Percentiles rank a stretch among this genome's conserved stretches.
phyloP scores from a whole-genome alignment of 345 rosid species.

The Carallia pectinifolia region DNA sequence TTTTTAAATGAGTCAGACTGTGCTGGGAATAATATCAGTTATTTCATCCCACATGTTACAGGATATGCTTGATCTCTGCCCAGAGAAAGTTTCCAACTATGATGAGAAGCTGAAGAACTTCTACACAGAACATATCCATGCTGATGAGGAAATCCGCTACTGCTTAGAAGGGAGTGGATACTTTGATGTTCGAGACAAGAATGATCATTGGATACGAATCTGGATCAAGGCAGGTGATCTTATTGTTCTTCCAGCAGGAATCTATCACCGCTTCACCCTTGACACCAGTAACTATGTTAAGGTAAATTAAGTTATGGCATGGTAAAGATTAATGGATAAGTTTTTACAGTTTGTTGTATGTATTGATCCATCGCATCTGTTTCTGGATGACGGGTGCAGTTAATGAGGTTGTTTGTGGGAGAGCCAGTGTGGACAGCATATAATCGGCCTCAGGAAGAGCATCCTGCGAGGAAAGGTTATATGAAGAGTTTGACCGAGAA shows the following conservation, averaged over 20 bases:
- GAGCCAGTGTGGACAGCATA: conserved; percentile 80
- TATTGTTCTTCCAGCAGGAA: conserved; percentile 73
- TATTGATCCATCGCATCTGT: conserved; percentile 3
- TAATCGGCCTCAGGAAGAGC: conserved; percentile 84
- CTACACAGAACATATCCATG: conserved; percentile 84
- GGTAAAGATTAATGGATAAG: background rate
- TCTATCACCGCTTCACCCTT: conserved; percentile 88
- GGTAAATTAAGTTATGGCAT: conserved; percentile 33
- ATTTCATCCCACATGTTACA: conserved; percentile 12
- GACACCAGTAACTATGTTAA: conserved; percentile 69
- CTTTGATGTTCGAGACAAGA: conserved; percentile 79
- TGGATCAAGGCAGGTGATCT: conserved; percentile 79
- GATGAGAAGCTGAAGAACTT: conserved; percentile 85
- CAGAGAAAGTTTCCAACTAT: conserved; percentile 74
- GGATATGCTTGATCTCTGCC: conserved; percentile 85
- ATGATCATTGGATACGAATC: conserved; percentile 73
- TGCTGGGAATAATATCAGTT: too few species aligned
- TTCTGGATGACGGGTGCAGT: conserved; percentile 32
- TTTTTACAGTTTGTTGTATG: background rate
- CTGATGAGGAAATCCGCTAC: conserved; percentile 88
- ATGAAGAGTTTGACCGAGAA: conserved; percentile 39
- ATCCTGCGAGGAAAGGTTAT: conserved; percentile 73
- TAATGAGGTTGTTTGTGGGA: conserved; percentile 85
- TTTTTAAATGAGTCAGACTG: too few species aligned
- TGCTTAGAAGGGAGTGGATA: conserved; percentile 83